Evolutionary conservation across 1,139 yeast species (phyloP), one percentile per base, ranked within the genome.

Genomic region (Nakaseomyces sp.): DNA sequence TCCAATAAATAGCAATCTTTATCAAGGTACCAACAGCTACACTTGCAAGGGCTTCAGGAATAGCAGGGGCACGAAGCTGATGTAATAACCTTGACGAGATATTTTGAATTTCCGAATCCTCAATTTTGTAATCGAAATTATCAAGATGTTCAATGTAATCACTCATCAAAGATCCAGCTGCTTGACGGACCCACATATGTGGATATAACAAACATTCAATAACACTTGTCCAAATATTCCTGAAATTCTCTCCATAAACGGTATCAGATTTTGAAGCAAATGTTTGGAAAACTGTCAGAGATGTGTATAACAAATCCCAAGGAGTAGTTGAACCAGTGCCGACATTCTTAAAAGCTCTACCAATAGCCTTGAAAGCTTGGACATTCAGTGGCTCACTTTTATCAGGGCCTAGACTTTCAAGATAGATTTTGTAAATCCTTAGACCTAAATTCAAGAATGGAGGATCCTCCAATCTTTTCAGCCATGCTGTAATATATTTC

Each of bases 131-230:
- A 17, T 17, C 16, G 19, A 68, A 53, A 5, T 62, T 58, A 15
- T 67, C 69, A 33, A 68, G 48, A 45, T 72, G 71, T 3, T 70
- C 56, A 42, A 84, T 65, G 40, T 81, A 60, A 3, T 67, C 58
- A 1, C 81, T 79, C 33, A 80, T 62, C 40, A 87, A 67, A 43
- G 89, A 71, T n/a, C 82, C 68, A 0, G 94, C 67, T 4, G 76
- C 69, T 45, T 84, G 69, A 56, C 97, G 77, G 10, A 89, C 83
- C 97, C 97, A 89, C 0, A 94, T 73, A 61, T 89, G 97, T 2
- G 96, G 96, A 61, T 77, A 91, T 43, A 89, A 67, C 49, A 88
- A 68, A 20, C 79, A 67, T 10, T 72, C 73, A 24, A 77, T 69
- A 5, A 83, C 66, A 17, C 66, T 63, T 10, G 60, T 56, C 91